Evolutionary conservation across 306 rosid genomes (phyloP).

Genomic region (Dryas alaskensis): DNA sequence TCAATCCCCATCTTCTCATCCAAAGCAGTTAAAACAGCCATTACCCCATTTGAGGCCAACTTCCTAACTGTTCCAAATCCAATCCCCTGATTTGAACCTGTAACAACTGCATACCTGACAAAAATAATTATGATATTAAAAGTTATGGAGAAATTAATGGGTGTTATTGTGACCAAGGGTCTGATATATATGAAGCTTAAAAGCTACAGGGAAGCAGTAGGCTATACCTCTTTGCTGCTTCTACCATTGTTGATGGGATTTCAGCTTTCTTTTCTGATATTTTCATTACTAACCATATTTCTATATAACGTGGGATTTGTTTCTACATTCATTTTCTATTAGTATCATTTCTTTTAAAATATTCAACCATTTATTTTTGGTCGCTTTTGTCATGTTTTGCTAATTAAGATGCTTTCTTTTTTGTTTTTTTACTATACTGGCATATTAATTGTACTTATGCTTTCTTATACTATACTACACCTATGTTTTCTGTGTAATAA

Average conservation of each 20-base stretch:
- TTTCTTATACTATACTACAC: too few species aligned
- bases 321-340: not conserved
- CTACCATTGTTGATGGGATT: conserved; percentile 14
- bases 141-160: too few species aligned
- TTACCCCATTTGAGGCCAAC: conserved; percentile 30
- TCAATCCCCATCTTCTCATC: conserved; percentile 26
- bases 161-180: too few species aligned
- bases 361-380: too few species aligned
- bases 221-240: conserved; percentile 10
- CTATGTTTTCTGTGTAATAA: too few species aligned
- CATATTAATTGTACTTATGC: too few species aligned
- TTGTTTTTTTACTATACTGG: too few species aligned
- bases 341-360: not conserved
- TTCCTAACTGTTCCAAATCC: conserved; percentile 25
- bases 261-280: not conserved
- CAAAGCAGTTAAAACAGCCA: conserved; percentile 27
- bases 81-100: conserved; percentile 35
- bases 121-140: too few species aligned
- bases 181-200: not conserved
- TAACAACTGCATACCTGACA: conserved; percentile 33
- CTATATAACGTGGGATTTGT: not conserved
- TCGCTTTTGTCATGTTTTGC: too few species aligned
- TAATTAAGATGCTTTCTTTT: too few species aligned
- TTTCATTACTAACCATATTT: not conserved
- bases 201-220: not conserved